Evolutionary conservation across 495 filamentous ascomycete species (phyloP), one percentile per base, ranked within the genome.

Genomic region (Trichoderma virens): DNA sequence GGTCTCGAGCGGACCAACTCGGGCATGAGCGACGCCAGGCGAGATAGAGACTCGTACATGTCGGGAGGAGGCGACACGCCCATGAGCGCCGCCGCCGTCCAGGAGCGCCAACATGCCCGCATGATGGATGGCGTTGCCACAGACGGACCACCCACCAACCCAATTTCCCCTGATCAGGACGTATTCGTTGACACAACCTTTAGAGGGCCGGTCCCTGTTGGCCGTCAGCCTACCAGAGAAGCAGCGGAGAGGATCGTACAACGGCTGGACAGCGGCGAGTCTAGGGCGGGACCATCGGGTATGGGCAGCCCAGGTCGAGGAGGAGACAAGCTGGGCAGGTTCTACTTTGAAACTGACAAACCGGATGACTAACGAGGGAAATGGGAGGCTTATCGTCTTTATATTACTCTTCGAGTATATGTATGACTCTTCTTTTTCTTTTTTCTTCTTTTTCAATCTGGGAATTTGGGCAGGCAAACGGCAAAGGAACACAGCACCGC

Each of bases 201-300:
- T 4, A 66, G 73, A 1, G 75, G 75, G 0, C 78, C 78, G 11
- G 65, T 82, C 1, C 76, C 75, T 0, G 69, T 78, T 23, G 67
- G 34, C 7, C 31, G 35, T 5, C 59, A 34, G 28, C 31, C 59
- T 9, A 7, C 20, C 30, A 34, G 74, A 16, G 79, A 80, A 60
- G 73, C 77, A 6, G 81, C 83, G 0, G 83, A 86, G 74, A 73
- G 81, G 34, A 83, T 85, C 61, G 65, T 87, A 28, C 82, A 85
- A 65, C 72, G 79, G 30, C 70, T 80, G 38, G 80, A 79, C 61
- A 70, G 74, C 9, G 78, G 76, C 38, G 78, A 78, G 62, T 71
- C 67, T 2, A 69, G 63, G 7, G 69, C 67, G 5, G 72, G 77
- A 63, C 64, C 38, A 2, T 67, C 73, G 35, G 70, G 76, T 16